These are phyloP conservation scores for Suzukiozyma palmioleophila DNA, from an alignment of 1,139 yeast genomes.

Conservation along the genomic window DNA sequence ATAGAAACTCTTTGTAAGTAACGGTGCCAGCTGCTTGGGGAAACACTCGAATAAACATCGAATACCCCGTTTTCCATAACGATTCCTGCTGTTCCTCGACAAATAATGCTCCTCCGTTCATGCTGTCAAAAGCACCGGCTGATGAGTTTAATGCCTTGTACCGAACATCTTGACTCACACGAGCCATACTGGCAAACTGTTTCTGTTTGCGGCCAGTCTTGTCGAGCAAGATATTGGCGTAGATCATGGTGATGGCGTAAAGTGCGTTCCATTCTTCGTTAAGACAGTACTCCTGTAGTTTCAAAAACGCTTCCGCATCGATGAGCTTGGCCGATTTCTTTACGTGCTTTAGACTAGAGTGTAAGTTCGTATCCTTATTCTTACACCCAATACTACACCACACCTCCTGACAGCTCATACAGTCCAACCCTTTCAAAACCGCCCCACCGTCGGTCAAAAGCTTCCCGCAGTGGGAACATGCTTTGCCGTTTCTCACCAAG, in stretches of 20 bases:
- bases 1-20: conserved; percentile 52
- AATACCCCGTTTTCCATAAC: conserved; percentile 58
- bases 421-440: conserved; percentile 55
- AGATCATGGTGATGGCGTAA: conserved; percentile 57
- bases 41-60: conserved; percentile 47
- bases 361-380: conserved; percentile 47
- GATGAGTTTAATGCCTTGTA: conserved; percentile 57
- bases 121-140: conserved; percentile 51
- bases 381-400: conserved; percentile 76
- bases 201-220: conserved; percentile 34
- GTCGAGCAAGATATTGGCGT: conserved; percentile 47
- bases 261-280: conserved; percentile 68
- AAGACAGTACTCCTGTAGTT: conserved; percentile 57
- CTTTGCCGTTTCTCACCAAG: conserved; percentile 61
- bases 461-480: conserved; percentile 78
- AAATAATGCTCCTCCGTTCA: conserved; percentile 47
- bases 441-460: conserved; percentile 39
- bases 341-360: conserved; percentile 56
- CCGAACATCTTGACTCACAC: conserved; percentile 63
- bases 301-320: conserved; percentile 46
- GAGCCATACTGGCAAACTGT: conserved; percentile 62
- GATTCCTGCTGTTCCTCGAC: conserved; percentile 55
- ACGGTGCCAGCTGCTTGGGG: conserved; percentile 32
- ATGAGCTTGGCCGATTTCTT: conserved; percentile 29
- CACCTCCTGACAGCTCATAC: conserved; percentile 59